These are phyloP conservation scores for Fusarium robinianum DNA, from an alignment of 2,329 filamentous ascomycete species.

Conservation along the genomic window DNA sequence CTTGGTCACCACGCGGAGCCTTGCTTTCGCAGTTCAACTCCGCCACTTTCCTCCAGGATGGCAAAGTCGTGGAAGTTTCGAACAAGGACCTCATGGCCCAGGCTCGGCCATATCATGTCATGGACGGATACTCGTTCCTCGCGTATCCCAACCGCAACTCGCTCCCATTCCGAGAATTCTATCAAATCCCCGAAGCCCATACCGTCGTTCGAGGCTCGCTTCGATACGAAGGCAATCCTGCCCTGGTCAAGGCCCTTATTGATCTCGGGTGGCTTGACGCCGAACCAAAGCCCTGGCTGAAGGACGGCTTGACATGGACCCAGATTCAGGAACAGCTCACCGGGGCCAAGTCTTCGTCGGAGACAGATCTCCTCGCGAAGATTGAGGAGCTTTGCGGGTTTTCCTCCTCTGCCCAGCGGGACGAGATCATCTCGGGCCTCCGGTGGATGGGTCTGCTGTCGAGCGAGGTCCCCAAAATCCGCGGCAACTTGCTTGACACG, in stretches of 20 bases:
- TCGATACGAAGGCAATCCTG: conserved; percentile 85
- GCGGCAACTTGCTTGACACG: neutral
- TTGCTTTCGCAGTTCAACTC: conserved; percentile 83
- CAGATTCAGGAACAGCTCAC: no score
- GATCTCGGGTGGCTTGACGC: conserved; percentile 89
- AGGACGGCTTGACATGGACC: no score
- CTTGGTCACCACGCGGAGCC: conserved; percentile 70
- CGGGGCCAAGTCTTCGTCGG: no score
- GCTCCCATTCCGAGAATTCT: conserved; percentile 83
- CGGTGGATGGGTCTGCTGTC: conserved; percentile 25
- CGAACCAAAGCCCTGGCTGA: conserved; percentile 63
- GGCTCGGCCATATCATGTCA: conserved; percentile 90
- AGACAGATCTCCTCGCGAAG: no score
- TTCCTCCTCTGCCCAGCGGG: no score
- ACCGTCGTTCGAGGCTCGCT: conserved; percentile 83
- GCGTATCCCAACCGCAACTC: conserved; percentile 94
- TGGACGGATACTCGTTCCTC: conserved; percentile 83
- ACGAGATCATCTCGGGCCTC: conserved; percentile 12
- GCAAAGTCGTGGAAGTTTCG: conserved; percentile 69
- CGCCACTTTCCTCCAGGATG: conserved; percentile 82
- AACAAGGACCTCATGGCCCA: conserved; percentile 76
- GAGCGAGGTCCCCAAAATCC: no score
- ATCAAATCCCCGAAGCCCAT: conserved; percentile 90
- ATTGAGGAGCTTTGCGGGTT: no score
- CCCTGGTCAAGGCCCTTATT: conserved; percentile 85